Evolutionary conservation across 345 rosid genomes (phyloP), one percentile per base, ranked within the genome.

Genomic region (Barbarea vulgaris): DNA sequence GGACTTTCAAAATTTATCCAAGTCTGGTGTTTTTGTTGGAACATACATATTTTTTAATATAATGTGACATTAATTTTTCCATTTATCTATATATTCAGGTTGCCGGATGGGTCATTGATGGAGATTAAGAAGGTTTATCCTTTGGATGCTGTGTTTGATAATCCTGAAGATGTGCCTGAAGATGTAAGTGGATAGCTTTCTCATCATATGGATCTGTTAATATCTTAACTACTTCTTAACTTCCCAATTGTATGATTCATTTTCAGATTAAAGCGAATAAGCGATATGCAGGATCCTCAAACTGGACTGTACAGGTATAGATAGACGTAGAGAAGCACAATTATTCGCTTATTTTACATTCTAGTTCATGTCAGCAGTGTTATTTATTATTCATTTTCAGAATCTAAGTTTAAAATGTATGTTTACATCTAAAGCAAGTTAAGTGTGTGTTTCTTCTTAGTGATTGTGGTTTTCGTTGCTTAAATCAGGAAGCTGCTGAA

Each of bases 251-350:
- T 48, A 41, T 52, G 37, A 72, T 66, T 56, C 19, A 9, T 74
- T 76, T 78, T 82, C 81, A 95, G 99, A 64, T 95, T 52, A 95
- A 89, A 85, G 11, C 86, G 18, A 95, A 92, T 69, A 90, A 89
- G 77, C 91, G 99, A 7, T 95, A 95, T 80, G 88, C 97, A n/a
- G 99, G 93, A 80, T 85, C 89, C 39, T 36, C 83, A 57, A 90
- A 92, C n/a, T 95, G 99, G 99, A 95, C 97, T 5, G 99, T 92
- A 68, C 84, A 85, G 99, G 99, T 90, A 81, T 72, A 64, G 56
- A 55, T 65, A 46, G n/a, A n/a, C n/a, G n/a, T n/a, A n/a, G n/a
- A n/a, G n/a, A n/a, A n/a, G n/a, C 42, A 47, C 5, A 31, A 31
- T 17, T 3, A 28, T 34, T 34, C 37, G 0, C 8, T 47, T 12